A percentile compares a stretch with the other conserved stretches of the same genome.
Conservation (phyloP, 352 stramenopile genomes). For the Pythium rhizo-oryzae region DNA sequence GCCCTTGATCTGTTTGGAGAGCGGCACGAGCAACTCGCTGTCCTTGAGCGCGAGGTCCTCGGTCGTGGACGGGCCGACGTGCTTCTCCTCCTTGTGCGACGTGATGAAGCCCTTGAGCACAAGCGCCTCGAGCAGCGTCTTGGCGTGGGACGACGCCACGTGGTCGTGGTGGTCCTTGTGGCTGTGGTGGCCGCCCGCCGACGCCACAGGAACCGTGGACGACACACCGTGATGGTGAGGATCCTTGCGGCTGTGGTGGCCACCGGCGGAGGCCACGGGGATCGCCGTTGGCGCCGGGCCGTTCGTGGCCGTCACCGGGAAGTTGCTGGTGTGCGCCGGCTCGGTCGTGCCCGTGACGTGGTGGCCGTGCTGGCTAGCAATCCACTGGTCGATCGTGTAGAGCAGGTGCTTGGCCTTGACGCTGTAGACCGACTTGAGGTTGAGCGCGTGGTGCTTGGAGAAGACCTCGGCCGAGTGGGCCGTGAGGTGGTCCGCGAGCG, state of each 20-base stretch:
- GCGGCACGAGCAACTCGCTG: conserved; percentile 49
- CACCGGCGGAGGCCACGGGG: not conserved
- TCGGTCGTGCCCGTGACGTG: not conserved
- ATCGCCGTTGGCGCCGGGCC: too few species aligned
- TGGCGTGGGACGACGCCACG: conserved; percentile 6
- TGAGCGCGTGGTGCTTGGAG: conserved; percentile 28
- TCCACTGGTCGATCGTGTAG: conserved; percentile 4
- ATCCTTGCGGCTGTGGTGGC: not conserved
- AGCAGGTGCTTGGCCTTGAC: conserved; percentile 36
- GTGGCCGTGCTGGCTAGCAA: not conserved
- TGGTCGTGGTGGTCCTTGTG: not conserved
- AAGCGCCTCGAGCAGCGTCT: conserved; percentile 31
- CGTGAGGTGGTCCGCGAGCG: conserved; percentile 37
- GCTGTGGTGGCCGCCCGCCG: not conserved
- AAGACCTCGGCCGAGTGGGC: conserved; percentile 41
- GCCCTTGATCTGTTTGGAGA: conserved; percentile 39
- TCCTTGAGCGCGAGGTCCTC: conserved; percentile 43
- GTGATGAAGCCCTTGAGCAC: conserved; percentile 32
- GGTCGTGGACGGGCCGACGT: conserved; percentile 17
- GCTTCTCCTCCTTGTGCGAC: conserved; percentile 35
- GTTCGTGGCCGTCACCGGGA: too few species aligned
- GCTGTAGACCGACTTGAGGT: conserved; percentile 46
- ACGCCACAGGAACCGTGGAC: not conserved
- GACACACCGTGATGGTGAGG: not conserved
- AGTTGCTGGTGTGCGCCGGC: not conserved